Evolutionary conservation across 1,139 yeast genomes (phyloP), one percentile per base, ranked within the genome.

Genomic region (Saccharomycopsis phalli): DNA sequence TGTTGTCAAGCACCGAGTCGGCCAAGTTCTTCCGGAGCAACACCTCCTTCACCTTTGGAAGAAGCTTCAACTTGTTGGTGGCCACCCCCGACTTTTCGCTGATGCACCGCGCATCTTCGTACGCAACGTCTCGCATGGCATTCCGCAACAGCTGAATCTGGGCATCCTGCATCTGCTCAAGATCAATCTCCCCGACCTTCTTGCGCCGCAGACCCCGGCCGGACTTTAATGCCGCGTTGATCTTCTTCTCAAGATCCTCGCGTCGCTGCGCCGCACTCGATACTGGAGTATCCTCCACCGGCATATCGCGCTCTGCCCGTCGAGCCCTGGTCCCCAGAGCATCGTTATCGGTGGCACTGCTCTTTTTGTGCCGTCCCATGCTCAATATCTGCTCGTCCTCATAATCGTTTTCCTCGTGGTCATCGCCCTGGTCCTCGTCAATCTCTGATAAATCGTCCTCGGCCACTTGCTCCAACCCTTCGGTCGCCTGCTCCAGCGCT

Each of bases 151-250:
- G 70, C 44, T 86, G 78, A 50, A 93, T 83, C 49, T 76, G 72
- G 56, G 88, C 97, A 63, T 93, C 99, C 59, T 88, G 94, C 79
- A 86, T 82, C 56, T 86, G 80, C 58, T 88, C 97, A 52, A 91
- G 65, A 61, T 88, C 97, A 56, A 84, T 95, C 53, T 88, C 97
- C 53, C 83, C 93, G 37, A 76, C 76, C 18, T 71, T 68, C 46
- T 80, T 73, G 28, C 71, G 66, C 57, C 31, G 19, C 10, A 14
- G 14, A 8, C 32, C 22, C 13, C 34, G 31, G 29, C 27, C 42
- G 8, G 41, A 5, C 22, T 82, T 77, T 45, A 87, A 64, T 2
- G 94, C 88, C 37, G 75, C 74, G 49, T 80, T 87, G 68, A 91
- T 74, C 52, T 71, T 75, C 47, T 78, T 88, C 60, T 91, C 97